Evolutionary conservation across 1,139 yeast species (phyloP), one percentile per base, ranked within the genome.

Genomic region (Hanseniaspora sp.): DNA sequence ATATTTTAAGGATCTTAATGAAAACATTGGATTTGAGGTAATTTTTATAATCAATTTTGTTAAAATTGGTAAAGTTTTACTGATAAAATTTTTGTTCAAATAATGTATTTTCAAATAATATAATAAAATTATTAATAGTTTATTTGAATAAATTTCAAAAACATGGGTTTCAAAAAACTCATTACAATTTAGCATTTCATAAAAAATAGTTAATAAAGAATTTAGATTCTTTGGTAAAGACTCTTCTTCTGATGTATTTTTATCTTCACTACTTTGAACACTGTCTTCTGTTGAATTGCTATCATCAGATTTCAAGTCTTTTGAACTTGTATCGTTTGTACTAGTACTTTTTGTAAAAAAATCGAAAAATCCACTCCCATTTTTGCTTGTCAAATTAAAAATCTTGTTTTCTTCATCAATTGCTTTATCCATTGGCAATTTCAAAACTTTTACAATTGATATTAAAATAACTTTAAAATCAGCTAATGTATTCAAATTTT

Each of bases 151-250:
- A 47, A 74, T 72, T 28, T 72, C 70, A 1, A 77, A 72, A 35
- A 84, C 69, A 55, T 76, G 69, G 8, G 69, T 63, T 58, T 75
- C 74, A 60, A 82, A 80, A 37, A 64, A 63, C 56, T 70, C 71
- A 67, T 90, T 90, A 60, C 88, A 82, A 64, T 86, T 94, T 41
- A 79, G 69, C 52, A 87, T 67, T 62, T 86, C 95, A 86, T 95
- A 86, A 23, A 84, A 63, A 8, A 90, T 64, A 67, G 84, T 74
- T 4, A 79, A 65, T 28, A 44, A 9, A 2, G 56, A 33, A 5
- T 38, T 39, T 12, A 53, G 23, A 29, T 44, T 53, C n/a, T 35
- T 9, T 13, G 53, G 53, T 4, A 49, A 28, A 9, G 18, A 11
- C 5, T 37, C 40, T 15, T 18, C 15, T n/a, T 40, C 29, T 8